Evolutionary conservation across 192 early-diverging fungal species (phyloP), one percentile per base, ranked within the genome.

Genomic region (Linnemannia exigua): DNA sequence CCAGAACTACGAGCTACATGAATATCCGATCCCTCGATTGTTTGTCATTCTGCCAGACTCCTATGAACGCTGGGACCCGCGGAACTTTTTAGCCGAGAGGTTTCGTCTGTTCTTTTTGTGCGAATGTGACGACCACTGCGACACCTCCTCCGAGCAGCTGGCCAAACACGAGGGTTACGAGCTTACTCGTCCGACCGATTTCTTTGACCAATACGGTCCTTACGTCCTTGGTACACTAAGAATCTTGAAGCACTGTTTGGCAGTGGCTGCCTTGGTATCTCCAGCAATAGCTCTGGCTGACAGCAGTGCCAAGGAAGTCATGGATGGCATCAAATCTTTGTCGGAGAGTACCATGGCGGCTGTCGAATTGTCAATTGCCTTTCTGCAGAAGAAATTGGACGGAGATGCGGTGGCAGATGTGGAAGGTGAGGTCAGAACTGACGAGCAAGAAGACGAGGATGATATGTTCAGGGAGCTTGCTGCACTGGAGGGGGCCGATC

Each of bases 1-100:
- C 25, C 77, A 78, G 52, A 71, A 70, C 36, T 78, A 69, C 47
- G 69, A 78, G 15, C 69, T 71, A 14, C 67, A 77, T 20, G 76
- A 77, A 19, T 76, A 76, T 35, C 54, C 77, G 19, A 71, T 78
- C 51, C 69, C 77, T 20, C 69, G 77, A 44, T 38, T 74, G 2
- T 74, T 74, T 58, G 46, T 54, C 41, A n/a, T 61, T 28, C 25
- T 76, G 20, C 63, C 47, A 7, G 50, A 47, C 33, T 1, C 47
- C 1, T 31, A 28, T 4, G 33, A n/a, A 0, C 28, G 35, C 5
- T 58, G 72, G 36, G 72, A 74, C 33, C 31, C 37, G 5, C 19
- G 33, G 3, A 51, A 38, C 14, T 4, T 36, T 19, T 0, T 74
- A 31, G 17, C 4, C 14, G 51, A 61, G 31, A 74, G 35, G 37